Conservation (phyloP, 768 basidiomycete species). For the Lactarius tabidus region DNA sequence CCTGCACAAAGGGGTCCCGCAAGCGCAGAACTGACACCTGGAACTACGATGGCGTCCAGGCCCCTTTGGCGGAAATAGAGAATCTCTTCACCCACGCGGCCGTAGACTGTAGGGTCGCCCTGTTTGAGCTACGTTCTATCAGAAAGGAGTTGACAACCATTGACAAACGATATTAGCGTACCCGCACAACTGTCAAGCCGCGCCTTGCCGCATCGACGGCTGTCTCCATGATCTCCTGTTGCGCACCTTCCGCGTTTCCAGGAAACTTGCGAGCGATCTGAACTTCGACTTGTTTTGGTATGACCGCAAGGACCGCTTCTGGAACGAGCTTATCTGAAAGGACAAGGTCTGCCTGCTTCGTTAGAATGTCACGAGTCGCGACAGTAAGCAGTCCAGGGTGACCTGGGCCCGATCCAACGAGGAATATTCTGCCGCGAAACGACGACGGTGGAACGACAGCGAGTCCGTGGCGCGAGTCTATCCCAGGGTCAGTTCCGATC, state of each 20-base stretch:
- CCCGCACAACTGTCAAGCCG: conserved; percentile 85
- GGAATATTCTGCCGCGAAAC: conserved; percentile 66
- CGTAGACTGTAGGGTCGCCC: conserved; percentile 95
- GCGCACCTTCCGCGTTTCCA: conserved; percentile 93
- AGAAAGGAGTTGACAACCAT: conserved; percentile 1
- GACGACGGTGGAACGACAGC: conserved; percentile 28
- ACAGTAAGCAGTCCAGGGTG: conserved; percentile 89
- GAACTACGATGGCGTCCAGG: conserved; percentile 79
- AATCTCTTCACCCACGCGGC: conserved; percentile 91
- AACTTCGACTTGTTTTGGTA: conserved; percentile 67
- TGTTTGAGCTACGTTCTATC: conserved; percentile 71
- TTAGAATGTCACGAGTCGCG: conserved; percentile 78
- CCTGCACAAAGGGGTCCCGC: conserved; percentile 87
- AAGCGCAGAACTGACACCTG: conserved; percentile 86
- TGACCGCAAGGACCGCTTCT: conserved; percentile 75
- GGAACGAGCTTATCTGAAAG: conserved; percentile 97
- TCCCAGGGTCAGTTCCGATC: conserved; percentile 10
- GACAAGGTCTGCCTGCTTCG: conserved; percentile 76
- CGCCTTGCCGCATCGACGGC: conserved; percentile 77
- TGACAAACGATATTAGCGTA: conserved; percentile 37
- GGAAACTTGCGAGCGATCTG: conserved; percentile 97
- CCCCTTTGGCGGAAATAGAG: conserved; percentile 86
- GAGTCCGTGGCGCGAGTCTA: conserved; percentile 29
- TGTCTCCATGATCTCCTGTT: conserved; percentile 90
- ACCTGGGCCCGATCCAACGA: conserved; percentile 94